These are phyloP conservation scores for Fragaria nilgerrensis DNA, from an alignment of 306 rosid species.

Conservation along the genomic window DNA sequence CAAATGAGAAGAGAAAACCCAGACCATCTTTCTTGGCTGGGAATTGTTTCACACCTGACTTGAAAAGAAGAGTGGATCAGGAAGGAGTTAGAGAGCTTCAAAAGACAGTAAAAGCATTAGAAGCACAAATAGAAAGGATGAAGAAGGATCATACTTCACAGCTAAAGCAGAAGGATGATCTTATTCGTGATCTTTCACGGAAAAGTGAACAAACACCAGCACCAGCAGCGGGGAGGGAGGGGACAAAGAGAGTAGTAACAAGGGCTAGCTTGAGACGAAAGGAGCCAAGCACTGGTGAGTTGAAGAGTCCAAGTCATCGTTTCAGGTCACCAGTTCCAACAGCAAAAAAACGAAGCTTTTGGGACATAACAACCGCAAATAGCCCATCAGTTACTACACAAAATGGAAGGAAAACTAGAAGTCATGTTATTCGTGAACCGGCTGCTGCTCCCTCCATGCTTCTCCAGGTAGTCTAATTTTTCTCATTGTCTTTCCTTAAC, in stretches of 20 bases:
- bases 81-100: slow-evolving; percentile 56
- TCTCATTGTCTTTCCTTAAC: background rate
- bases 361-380: slow-evolving; percentile 86
- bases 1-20: slow-evolving; percentile 52
- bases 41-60: slow-evolving; percentile 79
- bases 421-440: slow-evolving; percentile 70
- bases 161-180: slow-evolving; percentile 72
- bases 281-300: slow-evolving; percentile 62
- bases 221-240: slow-evolving; percentile 21
- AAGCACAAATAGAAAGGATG: slow-evolving; percentile 71
- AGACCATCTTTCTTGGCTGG: slow-evolving; percentile 66
- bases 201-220: slow-evolving; percentile 46
- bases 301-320: slow-evolving; percentile 75
- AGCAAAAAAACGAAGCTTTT: slow-evolving; percentile 86
- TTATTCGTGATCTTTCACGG: slow-evolving; percentile 55
- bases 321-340: slow-evolving; percentile 75
- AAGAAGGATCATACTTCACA: slow-evolving; percentile 64
- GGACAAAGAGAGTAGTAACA: slow-evolving; percentile 45
- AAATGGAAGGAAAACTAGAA: slow-evolving; percentile 86
- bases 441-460: slow-evolving; percentile 83
- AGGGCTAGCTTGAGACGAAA: slow-evolving; percentile 54
- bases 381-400: slow-evolving; percentile 75
- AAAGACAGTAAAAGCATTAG: slow-evolving; percentile 57
- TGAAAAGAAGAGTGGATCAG: slow-evolving; percentile 62
- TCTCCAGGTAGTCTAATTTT: slow-evolving; percentile 71